Conservation (phyloP, 108 stramenopile species). For the Chaetoceros muelleri region DNA sequence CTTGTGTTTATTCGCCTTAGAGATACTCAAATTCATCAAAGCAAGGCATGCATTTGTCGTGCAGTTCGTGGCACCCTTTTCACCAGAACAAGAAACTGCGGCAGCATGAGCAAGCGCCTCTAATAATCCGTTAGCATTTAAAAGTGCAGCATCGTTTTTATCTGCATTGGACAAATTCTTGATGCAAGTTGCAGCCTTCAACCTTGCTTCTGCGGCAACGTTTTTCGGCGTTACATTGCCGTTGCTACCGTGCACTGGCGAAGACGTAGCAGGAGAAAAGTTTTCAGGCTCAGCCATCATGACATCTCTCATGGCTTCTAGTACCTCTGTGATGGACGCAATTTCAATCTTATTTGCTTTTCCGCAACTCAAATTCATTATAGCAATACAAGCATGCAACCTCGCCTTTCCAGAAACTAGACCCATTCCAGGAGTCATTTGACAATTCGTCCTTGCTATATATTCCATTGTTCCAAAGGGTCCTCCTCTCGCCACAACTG, state of each 20-base stretch:
- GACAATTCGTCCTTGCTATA: constrained; percentile 8
- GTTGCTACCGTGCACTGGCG: not conserved
- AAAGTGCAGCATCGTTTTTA: constrained; percentile 74
- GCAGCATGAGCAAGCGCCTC: constrained; percentile 75
- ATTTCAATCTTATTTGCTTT: constrained; percentile 87
- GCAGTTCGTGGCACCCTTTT: constrained; percentile 67
- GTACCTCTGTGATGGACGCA: constrained; percentile 53
- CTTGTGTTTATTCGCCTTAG: constrained; percentile 80
- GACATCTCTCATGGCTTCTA: constrained; percentile 82
- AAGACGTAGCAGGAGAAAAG: constrained; percentile 4
- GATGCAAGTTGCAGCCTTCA: constrained; percentile 86
- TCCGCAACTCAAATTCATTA: constrained; percentile 86
- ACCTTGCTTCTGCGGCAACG: constrained; percentile 61
- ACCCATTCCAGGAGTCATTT: constrained; percentile 11
- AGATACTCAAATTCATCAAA: constrained; percentile 80
- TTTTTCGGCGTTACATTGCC: constrained; percentile 3
- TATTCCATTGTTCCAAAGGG: constrained; percentile 50
- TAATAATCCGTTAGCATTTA: constrained; percentile 70
- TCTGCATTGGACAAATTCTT: constrained; percentile 86
- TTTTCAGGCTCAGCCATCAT: constrained; percentile 40
- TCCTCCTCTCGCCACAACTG: constrained; percentile 72
- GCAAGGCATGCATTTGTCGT: constrained; percentile 84
- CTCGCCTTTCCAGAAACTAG: constrained; percentile 70
- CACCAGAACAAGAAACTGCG: constrained; percentile 50
- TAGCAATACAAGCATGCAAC: constrained; percentile 85